phyloP scores from a whole-genome alignment of 306 rosid species.

The Sphenostylis stenocarpa region DNA sequence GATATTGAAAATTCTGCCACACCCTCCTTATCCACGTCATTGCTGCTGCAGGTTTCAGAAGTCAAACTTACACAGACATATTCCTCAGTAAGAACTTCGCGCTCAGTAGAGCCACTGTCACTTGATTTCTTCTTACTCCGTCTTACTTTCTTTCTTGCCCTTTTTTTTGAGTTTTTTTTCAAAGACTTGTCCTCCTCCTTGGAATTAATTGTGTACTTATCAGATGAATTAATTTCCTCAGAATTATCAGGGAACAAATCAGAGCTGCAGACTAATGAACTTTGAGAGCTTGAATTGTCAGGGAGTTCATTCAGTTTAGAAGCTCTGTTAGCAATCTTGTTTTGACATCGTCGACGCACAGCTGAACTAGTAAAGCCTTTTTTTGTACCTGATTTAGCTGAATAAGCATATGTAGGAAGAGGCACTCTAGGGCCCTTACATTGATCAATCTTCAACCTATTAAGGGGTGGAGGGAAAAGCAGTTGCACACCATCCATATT shows the following conservation, averaged over 20 bases:
- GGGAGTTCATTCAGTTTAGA: constrained; percentile 56
- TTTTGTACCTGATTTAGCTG: constrained; percentile 43
- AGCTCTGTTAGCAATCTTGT: constrained; percentile 56
- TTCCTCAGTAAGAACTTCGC: constrained; percentile 50
- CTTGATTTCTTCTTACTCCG: constrained; percentile 51
- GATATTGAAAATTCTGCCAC: constrained; percentile 39
- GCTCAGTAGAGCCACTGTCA: constrained; percentile 47
- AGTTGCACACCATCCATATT: constrained; percentile 61
- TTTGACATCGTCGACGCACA: constrained; percentile 52
- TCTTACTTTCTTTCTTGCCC: constrained; percentile 54
- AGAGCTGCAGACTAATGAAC: constrained; percentile 38
- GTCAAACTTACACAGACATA: constrained; percentile 42
- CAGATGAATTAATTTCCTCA: constrained; percentile 38
- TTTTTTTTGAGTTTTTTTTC: constrained; percentile 58
- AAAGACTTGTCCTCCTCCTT: constrained; percentile 38
- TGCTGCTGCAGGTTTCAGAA: constrained; percentile 50
- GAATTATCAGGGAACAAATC: constrained; percentile 41
- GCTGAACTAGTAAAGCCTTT: constrained; percentile 47
- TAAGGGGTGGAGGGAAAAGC: constrained; percentile 54
- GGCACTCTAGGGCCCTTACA: constrained; percentile 43
- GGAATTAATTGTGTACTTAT: constrained; percentile 20
- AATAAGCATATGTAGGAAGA: constrained; percentile 40
- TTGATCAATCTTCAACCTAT: constrained; percentile 45
- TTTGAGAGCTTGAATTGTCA: constrained; percentile 40
- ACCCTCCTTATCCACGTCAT: constrained; percentile 41